Conservation (phyloP, 2,329 filamentous ascomycete species). For the Fusarium chlamydosporum region DNA sequence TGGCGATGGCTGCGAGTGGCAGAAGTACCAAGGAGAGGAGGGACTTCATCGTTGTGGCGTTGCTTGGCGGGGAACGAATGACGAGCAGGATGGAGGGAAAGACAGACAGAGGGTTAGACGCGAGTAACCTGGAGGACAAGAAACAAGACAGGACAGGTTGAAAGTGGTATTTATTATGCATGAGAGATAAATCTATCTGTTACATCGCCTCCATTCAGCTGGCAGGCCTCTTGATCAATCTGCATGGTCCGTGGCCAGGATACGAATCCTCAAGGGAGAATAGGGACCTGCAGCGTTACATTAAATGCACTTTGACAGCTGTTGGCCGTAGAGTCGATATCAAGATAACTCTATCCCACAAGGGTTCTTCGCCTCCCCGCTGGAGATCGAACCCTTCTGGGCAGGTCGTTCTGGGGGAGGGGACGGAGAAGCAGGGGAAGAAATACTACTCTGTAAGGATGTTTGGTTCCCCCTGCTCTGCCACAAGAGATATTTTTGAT, state of each 20-base stretch:
- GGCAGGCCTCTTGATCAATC: background rate
- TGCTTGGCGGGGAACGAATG: background rate
- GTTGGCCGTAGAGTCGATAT: background rate
- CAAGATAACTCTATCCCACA: background rate
- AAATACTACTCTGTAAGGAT: constrained; percentile 7
- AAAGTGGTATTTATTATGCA: constrained; percentile 1
- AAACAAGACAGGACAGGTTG: background rate
- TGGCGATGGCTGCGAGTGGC: background rate
- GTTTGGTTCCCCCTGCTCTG: background rate
- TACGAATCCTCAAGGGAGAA: background rate
- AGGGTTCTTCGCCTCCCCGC: background rate
- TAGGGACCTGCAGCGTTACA: background rate
- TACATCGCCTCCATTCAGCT: background rate
- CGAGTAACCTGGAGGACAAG: too few relatives aligned
- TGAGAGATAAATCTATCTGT: too few relatives aligned
- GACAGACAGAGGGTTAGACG: background rate
- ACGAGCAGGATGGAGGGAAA: background rate
- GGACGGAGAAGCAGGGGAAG: background rate
- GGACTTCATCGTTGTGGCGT: constrained; percentile 6
- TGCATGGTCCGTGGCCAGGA: background rate
- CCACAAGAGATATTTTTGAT: constrained; percentile 4
- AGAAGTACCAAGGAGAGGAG: constrained; percentile 2
- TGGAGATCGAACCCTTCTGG: background rate
- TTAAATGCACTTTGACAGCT: background rate
- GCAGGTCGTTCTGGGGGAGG: constrained; percentile 6